Evolutionary conservation across 176 grass and related monocot species (phyloP), one percentile per base, ranked within the genome.

Genomic region (Avena atlantica): DNA sequence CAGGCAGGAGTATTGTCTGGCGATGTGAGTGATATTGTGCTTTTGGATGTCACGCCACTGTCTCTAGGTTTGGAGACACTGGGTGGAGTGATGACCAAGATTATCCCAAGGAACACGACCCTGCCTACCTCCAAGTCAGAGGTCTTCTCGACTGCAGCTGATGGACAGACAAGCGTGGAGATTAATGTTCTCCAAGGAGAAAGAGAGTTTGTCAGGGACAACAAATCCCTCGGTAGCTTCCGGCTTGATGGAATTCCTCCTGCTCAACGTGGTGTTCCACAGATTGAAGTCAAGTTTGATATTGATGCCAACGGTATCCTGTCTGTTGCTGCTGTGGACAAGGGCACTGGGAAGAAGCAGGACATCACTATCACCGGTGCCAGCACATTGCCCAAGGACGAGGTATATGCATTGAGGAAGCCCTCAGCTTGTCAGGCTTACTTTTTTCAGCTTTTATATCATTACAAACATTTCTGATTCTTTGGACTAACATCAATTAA

Each of bases 131-230:
- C 89, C 0, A 93, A 93, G 73, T 91, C 91, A 1, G 94, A 96
- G 63, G 92, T 93, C 21, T 96, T 93, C 86, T 93, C 94, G 44
- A 93, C 91, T 21, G 94, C 94, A 73, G 87, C 89, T 51, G 94
- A 96, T 70, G 92, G 92, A 10, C 94, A 96, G 70, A 91, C 94
- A 7, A 93, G 89, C 74, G 91, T 93, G 37, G 91, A 93, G 72
- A 92, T 96, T 56, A 93, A 93, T 86, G 89, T 96, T 78, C 92
- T 96, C 55, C 94, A 96, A 85, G 91, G 94, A 53, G 94, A 96
- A 44, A 86, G 94, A 84, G 91, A 96, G 85, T 93, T 96, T 78
- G 89, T 93, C 56, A 89, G 87, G 76, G 94, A 96, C 65, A 96
- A 92, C 49, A 96, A 96, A 81, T 91, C 91, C 48, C 87, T 96